Percentiles rank a stretch among this genome's conserved stretches.
phyloP scores from a whole-genome alignment of 192 early-diverging fungal species.

The Backusella circina region DNA sequence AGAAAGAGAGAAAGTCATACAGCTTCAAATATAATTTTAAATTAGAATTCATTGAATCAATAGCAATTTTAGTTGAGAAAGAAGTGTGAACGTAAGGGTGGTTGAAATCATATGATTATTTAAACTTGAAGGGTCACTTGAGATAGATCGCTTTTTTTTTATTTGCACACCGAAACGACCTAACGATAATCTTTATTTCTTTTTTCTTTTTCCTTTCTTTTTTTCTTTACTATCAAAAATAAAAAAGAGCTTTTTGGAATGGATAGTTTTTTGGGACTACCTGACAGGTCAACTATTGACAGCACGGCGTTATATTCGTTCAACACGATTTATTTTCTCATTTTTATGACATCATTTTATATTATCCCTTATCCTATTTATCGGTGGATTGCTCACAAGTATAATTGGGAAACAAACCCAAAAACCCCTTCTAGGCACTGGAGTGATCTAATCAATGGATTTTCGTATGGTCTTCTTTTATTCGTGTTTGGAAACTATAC shows the following conservation, averaged over 20 bases:
- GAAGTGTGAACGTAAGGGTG: background rate
- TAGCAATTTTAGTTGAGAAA: background rate
- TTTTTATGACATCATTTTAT: slow-evolving; percentile 51
- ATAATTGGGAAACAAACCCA: slow-evolving; percentile 61
- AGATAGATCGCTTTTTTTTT: background rate
- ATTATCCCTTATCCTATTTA: slow-evolving; percentile 52
- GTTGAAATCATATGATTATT: background rate
- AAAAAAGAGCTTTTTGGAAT: background rate
- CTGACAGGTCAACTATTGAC: background rate
- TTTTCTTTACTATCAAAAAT: background rate
- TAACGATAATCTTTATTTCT: background rate
- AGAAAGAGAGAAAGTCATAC: too few species aligned
- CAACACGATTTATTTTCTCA: slow-evolving; percentile 45
- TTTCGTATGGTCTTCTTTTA: slow-evolving; percentile 60
- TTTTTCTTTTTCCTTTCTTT: background rate
- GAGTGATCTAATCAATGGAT: slow-evolving; percentile 53
- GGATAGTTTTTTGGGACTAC: background rate
- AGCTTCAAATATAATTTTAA: too few species aligned
- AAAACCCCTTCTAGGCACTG: slow-evolving; percentile 64
- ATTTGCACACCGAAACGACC: background rate
- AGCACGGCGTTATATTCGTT: slow-evolving; percentile 39
- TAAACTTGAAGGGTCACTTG: background rate
- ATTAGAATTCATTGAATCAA: too few species aligned
- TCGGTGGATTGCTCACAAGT: slow-evolving; percentile 54
- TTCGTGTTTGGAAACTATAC: slow-evolving; percentile 75